These are phyloP conservation scores for Penicillium mononematosum DNA, from an alignment of 495 filamentous ascomycete genomes.

Conservation along the genomic window DNA sequence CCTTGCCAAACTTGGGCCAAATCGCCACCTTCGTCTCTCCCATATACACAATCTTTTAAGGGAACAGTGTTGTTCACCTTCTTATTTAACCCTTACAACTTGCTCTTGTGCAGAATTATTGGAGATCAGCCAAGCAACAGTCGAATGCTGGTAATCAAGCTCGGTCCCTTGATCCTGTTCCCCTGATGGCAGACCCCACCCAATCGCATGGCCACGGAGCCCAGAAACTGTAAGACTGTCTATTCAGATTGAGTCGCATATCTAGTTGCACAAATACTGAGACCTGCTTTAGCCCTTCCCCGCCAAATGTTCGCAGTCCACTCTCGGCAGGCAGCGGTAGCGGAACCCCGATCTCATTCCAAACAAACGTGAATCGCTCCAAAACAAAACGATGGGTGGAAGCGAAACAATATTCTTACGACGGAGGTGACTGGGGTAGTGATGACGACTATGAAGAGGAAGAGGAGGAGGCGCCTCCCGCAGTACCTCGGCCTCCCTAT, in stretches of 20 bases:
- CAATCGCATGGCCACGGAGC: slow-evolving; percentile 28
- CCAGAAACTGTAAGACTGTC: slow-evolving; percentile 27
- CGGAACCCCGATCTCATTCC: slow-evolving; percentile 56
- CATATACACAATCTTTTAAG: neutral
- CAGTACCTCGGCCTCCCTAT: slow-evolving; percentile 43
- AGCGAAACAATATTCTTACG: slow-evolving; percentile 83
- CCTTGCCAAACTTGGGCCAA: slow-evolving; percentile 11
- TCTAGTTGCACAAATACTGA: slow-evolving; percentile 20
- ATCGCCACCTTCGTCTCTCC: slow-evolving; percentile 21
- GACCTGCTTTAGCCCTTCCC: slow-evolving; percentile 20
- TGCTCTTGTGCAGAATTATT: neutral
- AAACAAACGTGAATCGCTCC: slow-evolving; percentile 80
- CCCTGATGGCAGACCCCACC: slow-evolving; percentile 26
- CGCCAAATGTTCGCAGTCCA: slow-evolving; percentile 32
- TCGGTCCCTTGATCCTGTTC: slow-evolving; percentile 9
- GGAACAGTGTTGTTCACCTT: neutral
- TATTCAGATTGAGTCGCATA: neutral
- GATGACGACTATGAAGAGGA: slow-evolving; percentile 76
- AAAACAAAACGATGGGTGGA: slow-evolving; percentile 96
- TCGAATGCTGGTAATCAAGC: slow-evolving; percentile 22
- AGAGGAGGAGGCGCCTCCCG: slow-evolving; percentile 47
- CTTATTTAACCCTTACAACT: neutral
- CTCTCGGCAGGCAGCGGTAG: slow-evolving; percentile 28
- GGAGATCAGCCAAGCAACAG: slow-evolving; percentile 17
- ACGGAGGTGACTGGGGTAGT: slow-evolving; percentile 91